phyloP scores from a whole-genome alignment of 257 asterid species.

The Petunia secreta region DNA sequence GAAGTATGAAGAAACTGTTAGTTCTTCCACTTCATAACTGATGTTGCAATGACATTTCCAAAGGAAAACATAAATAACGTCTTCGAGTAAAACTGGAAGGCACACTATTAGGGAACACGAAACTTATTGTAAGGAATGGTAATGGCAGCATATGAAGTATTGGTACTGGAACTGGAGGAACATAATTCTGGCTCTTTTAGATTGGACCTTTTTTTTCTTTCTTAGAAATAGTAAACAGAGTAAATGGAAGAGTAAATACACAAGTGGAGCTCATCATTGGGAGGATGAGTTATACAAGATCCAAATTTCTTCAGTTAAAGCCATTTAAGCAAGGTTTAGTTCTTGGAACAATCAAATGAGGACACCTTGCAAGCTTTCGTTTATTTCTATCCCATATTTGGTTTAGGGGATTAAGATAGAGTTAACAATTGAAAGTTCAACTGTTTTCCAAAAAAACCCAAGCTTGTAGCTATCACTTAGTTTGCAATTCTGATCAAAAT shows the following conservation, averaged over 20 bases:
- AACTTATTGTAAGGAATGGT: neutral
- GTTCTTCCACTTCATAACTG: neutral
- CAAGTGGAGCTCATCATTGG: slow-evolving; percentile 1
- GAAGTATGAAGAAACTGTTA: neutral
- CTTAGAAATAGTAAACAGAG: neutral
- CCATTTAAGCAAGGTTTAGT: neutral
- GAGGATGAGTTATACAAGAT: slow-evolving; percentile 2
- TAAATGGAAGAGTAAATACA: neutral
- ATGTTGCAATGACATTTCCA: neutral
- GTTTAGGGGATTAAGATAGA: slow-evolving; percentile 20
- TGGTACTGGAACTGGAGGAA: neutral
- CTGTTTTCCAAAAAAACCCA: neutral
- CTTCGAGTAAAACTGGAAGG: neutral
- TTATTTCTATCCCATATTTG: neutral
- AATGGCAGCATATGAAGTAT: slow-evolving; percentile 12
- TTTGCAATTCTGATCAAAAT: neutral
- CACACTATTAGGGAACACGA: neutral
- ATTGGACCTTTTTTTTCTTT: neutral
- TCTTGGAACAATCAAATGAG: slow-evolving; percentile 20
- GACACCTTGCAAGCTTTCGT: slow-evolving; percentile 22
- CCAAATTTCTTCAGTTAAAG: neutral
- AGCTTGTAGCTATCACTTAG: slow-evolving; percentile 14
- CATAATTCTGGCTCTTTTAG: neutral
- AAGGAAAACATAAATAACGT: too few species aligned
- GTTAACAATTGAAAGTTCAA: neutral